phyloP scores from a whole-genome alignment of 768 basidiomycete genomes.

The Lactarius quietus region DNA sequence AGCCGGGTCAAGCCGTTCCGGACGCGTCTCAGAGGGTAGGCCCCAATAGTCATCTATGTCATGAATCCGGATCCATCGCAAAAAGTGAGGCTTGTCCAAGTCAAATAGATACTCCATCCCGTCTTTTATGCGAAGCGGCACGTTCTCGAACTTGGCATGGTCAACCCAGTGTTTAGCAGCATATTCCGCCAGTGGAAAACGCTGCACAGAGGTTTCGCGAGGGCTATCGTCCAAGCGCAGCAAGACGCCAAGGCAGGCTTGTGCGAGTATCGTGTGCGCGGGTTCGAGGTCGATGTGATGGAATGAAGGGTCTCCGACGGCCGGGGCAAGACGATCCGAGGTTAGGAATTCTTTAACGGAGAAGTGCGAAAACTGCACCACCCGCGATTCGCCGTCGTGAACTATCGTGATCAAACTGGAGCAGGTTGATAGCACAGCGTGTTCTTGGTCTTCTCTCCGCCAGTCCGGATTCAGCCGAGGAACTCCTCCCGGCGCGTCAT shows the following conservation, averaged over 20 bases:
- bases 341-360: background rate
- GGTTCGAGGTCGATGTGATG: background rate
- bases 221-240: background rate
- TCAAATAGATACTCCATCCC: background rate
- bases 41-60: too few species aligned
- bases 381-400: background rate
- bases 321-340: background rate
- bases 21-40: too few species aligned
- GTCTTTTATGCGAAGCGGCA: background rate
- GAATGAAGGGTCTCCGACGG: background rate
- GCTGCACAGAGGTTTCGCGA: background rate
- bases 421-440: background rate
- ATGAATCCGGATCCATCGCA: background rate
- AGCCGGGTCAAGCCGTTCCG: too few species aligned
- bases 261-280: background rate
- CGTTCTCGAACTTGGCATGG: background rate
- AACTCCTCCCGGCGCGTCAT: background rate
- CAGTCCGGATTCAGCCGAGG: background rate
- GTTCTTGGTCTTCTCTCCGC: background rate
- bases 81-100: background rate
- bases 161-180: background rate
- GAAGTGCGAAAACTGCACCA: slow-evolving; percentile 5
- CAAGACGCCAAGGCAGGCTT: background rate
- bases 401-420: background rate
- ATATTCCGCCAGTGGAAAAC: background rate